phyloP scores from a whole-genome alignment of 176 grass and related monocot species.

The Ensete ventricosum region DNA sequence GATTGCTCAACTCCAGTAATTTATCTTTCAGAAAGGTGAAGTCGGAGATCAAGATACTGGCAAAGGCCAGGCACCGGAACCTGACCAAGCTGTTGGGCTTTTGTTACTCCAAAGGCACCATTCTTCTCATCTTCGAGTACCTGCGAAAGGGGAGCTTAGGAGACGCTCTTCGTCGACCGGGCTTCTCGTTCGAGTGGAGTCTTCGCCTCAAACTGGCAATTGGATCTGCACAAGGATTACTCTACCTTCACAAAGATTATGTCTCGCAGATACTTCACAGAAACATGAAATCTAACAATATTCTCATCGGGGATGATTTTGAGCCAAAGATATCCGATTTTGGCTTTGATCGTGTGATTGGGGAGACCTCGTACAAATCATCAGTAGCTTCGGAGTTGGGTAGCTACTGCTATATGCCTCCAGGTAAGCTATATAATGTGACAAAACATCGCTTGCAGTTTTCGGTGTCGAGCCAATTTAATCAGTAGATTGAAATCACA shows the following conservation, averaged over 20 bases:
- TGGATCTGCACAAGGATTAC: slow-evolving; percentile 45
- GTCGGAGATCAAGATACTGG: slow-evolving; percentile 50
- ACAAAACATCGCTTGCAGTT: neutral
- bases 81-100: slow-evolving; percentile 53
- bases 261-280: slow-evolving; percentile 39
- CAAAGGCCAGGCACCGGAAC: slow-evolving; percentile 58
- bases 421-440: slow-evolving; percentile 34
- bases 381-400: slow-evolving; percentile 44
- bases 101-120: slow-evolving; percentile 33
- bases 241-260: slow-evolving; percentile 51
- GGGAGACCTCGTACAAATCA: slow-evolving; percentile 31
- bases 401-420: slow-evolving; percentile 36
- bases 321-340: slow-evolving; percentile 46
- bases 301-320: slow-evolving; percentile 43
- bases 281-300: slow-evolving; percentile 63
- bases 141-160: slow-evolving; percentile 40
- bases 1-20: slow-evolving; percentile 28
- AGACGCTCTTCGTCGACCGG: slow-evolving; percentile 31
- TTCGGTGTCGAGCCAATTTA: neutral
- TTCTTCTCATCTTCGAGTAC: slow-evolving; percentile 56
- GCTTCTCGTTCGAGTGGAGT: slow-evolving; percentile 30
- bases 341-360: slow-evolving; percentile 36
- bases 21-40: slow-evolving; percentile 42
- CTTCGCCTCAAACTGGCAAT: slow-evolving; percentile 45
- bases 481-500: neutral